Evolutionary conservation across 1,284 basidiomycete genomes (phyloP), one percentile per base, ranked within the genome.

Genomic region (Cryptococcus maquisensis): DNA sequence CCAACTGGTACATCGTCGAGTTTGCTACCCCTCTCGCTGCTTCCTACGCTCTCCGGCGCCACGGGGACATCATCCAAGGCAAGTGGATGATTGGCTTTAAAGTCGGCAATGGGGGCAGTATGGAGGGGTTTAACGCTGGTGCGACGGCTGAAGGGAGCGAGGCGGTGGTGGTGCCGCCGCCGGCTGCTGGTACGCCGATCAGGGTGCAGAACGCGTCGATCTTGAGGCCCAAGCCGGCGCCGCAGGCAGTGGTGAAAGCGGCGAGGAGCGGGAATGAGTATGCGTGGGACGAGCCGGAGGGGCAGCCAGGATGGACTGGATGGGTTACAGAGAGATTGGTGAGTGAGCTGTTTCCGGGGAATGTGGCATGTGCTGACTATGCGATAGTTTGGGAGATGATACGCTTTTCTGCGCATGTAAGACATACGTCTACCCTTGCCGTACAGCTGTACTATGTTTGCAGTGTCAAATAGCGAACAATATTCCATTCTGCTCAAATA

Each of bases 1-100:
- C 62, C 16, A 71, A 73, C 55, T 74, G 70, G 70, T 73, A 54
- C 47, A 62, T 64, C 3, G 67, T 73, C 49, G 57, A 61, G 37
- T 74, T 64, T 46, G 53, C 54, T 18, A 55, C 57, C 16, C 63
- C 71, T 13, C 45, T 65, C 2, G 54, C 61, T 3, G 73, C 73
- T 1, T 57, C 52, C 18, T 71, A 63, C 47, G 67, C 67, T 2
- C 57, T 74, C 3, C 52, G 71, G 38, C 60, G 68, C 38, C 71
- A 74, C 43, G 73, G 73, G 2, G 73, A 74, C 41, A 65, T 74
- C 20, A 55, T 74, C 26, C 54, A 55, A 28, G 70, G 70, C 2
- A 55, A 58, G 48, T 74, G 62, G 60, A 70, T 74, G 66, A 47
- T 74, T 7, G 73, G 67, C 4, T 67, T 74, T 54, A 71, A 68